phyloP scores from a whole-genome alignment of 805 yeast genomes.

The Candida rishiriensis region DNA sequence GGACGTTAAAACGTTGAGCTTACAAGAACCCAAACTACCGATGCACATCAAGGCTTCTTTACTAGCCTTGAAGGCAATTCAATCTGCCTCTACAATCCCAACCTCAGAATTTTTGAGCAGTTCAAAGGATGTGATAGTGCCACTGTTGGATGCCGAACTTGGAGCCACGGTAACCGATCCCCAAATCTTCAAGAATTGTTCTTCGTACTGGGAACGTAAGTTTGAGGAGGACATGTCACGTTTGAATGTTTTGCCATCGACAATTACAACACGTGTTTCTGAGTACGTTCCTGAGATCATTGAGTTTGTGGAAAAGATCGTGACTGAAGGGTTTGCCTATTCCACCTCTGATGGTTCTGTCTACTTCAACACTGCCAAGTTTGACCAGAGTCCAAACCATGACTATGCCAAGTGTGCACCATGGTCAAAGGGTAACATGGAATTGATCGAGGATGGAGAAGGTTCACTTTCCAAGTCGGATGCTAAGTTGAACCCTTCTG shows the following conservation, averaged over 20 bases:
- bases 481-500: slow-evolving; percentile 71
- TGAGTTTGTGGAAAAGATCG: slow-evolving; percentile 67
- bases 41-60: slow-evolving; percentile 71
- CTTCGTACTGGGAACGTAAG: slow-evolving; percentile 85
- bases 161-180: slow-evolving; percentile 85
- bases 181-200: slow-evolving; percentile 70
- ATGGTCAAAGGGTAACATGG: slow-evolving; percentile 90
- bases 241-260: slow-evolving; percentile 80
- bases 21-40: slow-evolving; percentile 73
- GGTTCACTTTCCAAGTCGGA: slow-evolving; percentile 61
- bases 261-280: slow-evolving; percentile 87
- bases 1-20: slow-evolving; percentile 47
- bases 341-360: slow-evolving; percentile 85
- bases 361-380: slow-evolving; percentile 85
- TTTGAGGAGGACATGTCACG: slow-evolving; percentile 81
- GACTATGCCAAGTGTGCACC: slow-evolving; percentile 96
- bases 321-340: slow-evolving; percentile 80
- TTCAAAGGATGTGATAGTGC: slow-evolving; percentile 75
- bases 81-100: slow-evolving; percentile 14
- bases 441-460: slow-evolving; percentile 89
- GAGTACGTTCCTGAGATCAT: slow-evolving; percentile 94
- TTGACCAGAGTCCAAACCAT: slow-evolving; percentile 69
- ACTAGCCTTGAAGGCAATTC: slow-evolving; percentile 46
- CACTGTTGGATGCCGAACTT: slow-evolving; percentile 60
- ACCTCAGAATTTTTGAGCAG: slow-evolving; percentile 38